These are phyloP conservation scores for Neoboletus magnificus DNA, from an alignment of 768 basidiomycete species.

Conservation along the genomic window DNA sequence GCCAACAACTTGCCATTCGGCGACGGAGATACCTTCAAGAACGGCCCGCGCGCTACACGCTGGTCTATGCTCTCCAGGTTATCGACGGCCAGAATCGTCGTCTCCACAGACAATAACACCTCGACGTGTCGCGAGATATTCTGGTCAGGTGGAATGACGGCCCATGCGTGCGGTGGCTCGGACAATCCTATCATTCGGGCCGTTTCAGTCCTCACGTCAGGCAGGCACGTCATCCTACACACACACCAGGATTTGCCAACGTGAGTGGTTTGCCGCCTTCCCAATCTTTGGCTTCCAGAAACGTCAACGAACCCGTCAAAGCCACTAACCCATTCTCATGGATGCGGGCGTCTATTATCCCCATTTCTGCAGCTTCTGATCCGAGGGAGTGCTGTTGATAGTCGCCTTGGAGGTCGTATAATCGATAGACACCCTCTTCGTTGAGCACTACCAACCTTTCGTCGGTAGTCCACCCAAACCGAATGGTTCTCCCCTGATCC, in stretches of 20 bases:
- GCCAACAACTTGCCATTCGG: slow-evolving; percentile 94
- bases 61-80: slow-evolving; percentile 89
- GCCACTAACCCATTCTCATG: slow-evolving; percentile 88
- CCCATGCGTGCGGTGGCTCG: slow-evolving; percentile 81
- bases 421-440: slow-evolving; percentile 87
- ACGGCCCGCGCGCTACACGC: slow-evolving; percentile 83
- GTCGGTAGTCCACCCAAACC: slow-evolving; percentile 81
- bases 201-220: slow-evolving; percentile 6
- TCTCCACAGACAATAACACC: slow-evolving; percentile 77
- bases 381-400: slow-evolving; percentile 86
- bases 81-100: slow-evolving; percentile 82
- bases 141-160: slow-evolving; percentile 84
- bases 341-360: slow-evolving; percentile 81
- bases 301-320: slow-evolving; percentile 66
- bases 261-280: slow-evolving; percentile 69
- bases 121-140: slow-evolving; percentile 89
- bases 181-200: slow-evolving; percentile 51
- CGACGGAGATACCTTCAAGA: slow-evolving; percentile 81
- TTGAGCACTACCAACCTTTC: slow-evolving; percentile 82
- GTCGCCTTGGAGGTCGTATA: slow-evolving; percentile 85
- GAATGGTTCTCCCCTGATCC: slow-evolving; percentile 82
- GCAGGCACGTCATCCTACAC: slow-evolving; percentile 24
- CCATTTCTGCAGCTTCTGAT: slow-evolving; percentile 74
- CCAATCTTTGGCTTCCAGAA: slow-evolving; percentile 91
- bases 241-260: slow-evolving; percentile 72